Base-by-base conservation (phyloP, 2,329 filamentous ascomycete genomes). In the Pezicula rhizophila region DNA sequence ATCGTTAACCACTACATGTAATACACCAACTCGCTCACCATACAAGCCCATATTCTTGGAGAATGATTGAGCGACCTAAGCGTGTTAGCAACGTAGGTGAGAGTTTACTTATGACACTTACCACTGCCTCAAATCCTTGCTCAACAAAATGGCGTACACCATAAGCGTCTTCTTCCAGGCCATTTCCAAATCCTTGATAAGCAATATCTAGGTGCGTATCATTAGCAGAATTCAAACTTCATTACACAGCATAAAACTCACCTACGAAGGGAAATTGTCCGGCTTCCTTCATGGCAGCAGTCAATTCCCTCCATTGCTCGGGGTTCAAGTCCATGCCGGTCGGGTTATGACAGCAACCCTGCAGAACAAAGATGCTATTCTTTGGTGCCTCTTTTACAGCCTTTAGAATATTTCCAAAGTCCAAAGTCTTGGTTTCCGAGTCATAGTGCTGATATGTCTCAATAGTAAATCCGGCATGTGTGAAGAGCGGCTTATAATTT, bases 11-110 rank as follows among this genome's bases (percentile, higher is more conserved):
- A 65, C 55, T 1, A 60, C 52, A 43, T 65, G 63, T 2, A 66
- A 52, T 4, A 59, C 65, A 1, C 66, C 67, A 18, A 58, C 60
- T 10, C 67, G 56, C 53, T 69, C 66, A 2, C 67, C 65, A 43
- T 69, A 69, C 1, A 69, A 44, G 0, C 58, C 67, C 52, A 70
- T 66, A 49, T 67, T 69, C 57, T 70, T 70, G n/a, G 65, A 63
- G 45, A 69, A 68, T 0, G 65, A 67, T 53, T 69, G 67, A 4
- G 14, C 14, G 10, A 40, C 38, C 38, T 40, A 20, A 11, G 17
- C 2, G 11, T 40, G 5, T 40, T 4, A 20, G 17, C n/a, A 12
- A 15, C 5, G n/a, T 5, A 14, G 14, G 14, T 5, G 2, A 14
- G n/a, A 40, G 14, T 20, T 11, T 5, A 15, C 3, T n/a, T 14